Conservation (phyloP, 2,329 filamentous ascomycete species). For the Escovopsis weberi region DNA sequence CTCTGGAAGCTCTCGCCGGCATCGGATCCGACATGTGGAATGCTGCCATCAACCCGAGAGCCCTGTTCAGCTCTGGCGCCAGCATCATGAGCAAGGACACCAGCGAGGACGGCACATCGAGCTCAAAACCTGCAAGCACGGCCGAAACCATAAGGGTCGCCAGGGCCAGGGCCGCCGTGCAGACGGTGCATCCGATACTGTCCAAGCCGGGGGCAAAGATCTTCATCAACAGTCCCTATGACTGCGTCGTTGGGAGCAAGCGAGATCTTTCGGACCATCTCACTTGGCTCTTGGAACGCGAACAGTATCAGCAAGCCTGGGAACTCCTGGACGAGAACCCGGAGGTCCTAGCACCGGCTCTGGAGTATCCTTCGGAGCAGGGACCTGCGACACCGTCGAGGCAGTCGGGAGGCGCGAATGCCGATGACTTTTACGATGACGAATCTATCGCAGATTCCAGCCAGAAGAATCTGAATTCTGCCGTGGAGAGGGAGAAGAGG, state of each 20-base stretch:
- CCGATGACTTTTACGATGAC: conserved; percentile 63
- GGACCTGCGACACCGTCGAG: conserved; percentile 27
- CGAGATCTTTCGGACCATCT: conserved; percentile 77
- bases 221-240: conserved; percentile 92
- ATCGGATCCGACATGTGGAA: conserved; percentile 74
- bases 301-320: conserved; percentile 77
- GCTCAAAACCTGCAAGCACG: conserved; percentile 26
- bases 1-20: conserved; percentile 61
- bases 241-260: conserved; percentile 85
- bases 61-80: conserved; percentile 74
- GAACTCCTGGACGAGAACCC: conserved; percentile 78
- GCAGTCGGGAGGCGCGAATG: conserved; percentile 17
- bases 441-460: conserved; percentile 39
- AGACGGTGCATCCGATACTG: conserved; percentile 37
- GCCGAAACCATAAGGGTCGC: conserved; percentile 16
- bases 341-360: conserved; percentile 41
- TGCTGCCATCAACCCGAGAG: conserved; percentile 72
- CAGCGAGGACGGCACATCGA: conserved; percentile 40
- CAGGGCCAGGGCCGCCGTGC: conserved; percentile 12
- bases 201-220: conserved; percentile 51
- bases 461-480: conserved; percentile 43
- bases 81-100: conserved; percentile 54
- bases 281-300: conserved; percentile 68
- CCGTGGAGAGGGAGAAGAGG: conserved; percentile 73
- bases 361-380: conserved; percentile 25